Evolutionary conservation across 192 early-diverging fungal genomes (phyloP).

Genomic region (Podila verticillata): DNA sequence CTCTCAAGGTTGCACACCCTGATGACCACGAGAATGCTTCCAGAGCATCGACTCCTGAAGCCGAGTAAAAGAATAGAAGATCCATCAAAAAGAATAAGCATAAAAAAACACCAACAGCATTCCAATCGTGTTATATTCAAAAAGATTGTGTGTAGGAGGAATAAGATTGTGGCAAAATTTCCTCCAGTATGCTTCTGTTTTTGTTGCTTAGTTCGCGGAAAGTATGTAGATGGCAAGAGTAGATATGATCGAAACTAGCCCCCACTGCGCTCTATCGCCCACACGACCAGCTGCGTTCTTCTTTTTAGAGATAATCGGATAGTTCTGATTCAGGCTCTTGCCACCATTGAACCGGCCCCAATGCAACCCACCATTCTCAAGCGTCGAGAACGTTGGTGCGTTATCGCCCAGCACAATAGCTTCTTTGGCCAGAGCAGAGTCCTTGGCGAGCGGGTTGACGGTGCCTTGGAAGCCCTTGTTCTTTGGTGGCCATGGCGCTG

Average conservation of each 20-base stretch:
- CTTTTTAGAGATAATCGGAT: neutral
- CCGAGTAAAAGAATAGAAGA: slow-evolving; percentile 8
- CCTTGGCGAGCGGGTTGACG: slow-evolving; percentile 28
- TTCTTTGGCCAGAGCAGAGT: slow-evolving; percentile 19
- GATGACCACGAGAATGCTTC: slow-evolving; percentile 29
- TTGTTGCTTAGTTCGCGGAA: no score
- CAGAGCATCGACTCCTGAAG: slow-evolving; percentile 36
- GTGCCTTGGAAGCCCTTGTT: slow-evolving; percentile 30
- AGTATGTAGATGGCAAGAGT: neutral
- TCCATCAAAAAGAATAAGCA: neutral
- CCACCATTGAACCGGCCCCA: slow-evolving; percentile 28
- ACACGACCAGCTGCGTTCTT: neutral
- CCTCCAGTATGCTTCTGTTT: no score
- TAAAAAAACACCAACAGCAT: neutral
- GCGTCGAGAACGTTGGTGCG: slow-evolving; percentile 27
- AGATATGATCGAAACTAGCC: neutral
- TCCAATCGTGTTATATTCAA: neutral
- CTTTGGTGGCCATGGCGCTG: slow-evolving; percentile 34
- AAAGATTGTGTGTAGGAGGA: no score
- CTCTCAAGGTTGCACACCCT: slow-evolving; percentile 15
- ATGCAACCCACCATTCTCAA: slow-evolving; percentile 34
- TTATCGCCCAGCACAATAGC: slow-evolving; percentile 33
- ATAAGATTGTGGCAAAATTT: no score
- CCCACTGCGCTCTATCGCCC: neutral
- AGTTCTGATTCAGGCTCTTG: slow-evolving; percentile 5